phyloP scores from a whole-genome alignment of 805 yeast species.

The Vanderwaltozyma tropicalis region DNA sequence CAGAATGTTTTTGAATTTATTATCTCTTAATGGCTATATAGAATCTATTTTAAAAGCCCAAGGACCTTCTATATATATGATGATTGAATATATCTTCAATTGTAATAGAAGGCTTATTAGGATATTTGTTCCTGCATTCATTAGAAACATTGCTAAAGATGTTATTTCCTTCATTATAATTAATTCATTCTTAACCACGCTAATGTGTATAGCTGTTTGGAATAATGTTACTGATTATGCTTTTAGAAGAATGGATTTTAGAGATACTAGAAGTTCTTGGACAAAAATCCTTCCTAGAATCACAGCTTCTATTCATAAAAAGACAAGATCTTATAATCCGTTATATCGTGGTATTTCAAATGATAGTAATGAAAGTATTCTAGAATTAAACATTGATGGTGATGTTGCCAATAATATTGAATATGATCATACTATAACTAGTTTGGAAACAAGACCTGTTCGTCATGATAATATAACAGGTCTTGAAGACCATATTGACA shows the following conservation, averaged over 20 bases:
- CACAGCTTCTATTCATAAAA: background rate
- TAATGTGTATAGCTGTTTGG: conserved; percentile 1
- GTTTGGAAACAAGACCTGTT: background rate
- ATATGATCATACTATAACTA: conserved; percentile 23
- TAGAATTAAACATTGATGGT: conserved; percentile 10
- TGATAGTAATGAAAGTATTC: background rate
- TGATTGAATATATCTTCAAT: background rate
- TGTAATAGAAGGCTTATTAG: background rate
- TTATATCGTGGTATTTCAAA: too few species aligned
- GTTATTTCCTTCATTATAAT: conserved; percentile 1
- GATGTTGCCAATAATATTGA: conserved; percentile 23
- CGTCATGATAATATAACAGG: background rate
- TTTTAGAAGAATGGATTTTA: conserved; percentile 3
- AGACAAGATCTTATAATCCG: background rate
- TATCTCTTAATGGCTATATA: too few species aligned
- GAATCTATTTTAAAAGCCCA: too few species aligned
- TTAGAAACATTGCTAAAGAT: conserved; percentile 1
- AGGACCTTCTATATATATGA: background rate
- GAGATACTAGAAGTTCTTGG: conserved; percentile 24
- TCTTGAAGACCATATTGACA: background rate
- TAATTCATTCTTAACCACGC: conserved; percentile 1
- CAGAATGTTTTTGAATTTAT: too few species aligned
- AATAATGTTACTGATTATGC: background rate
- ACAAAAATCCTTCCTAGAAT: conserved; percentile 8
- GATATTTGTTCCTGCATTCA: background rate